Percentiles rank a stretch among this genome's conserved stretches.
These are phyloP conservation scores for Dryas octopetala DNA, from an alignment of 306 rosid species.

Conservation along the genomic window DNA sequence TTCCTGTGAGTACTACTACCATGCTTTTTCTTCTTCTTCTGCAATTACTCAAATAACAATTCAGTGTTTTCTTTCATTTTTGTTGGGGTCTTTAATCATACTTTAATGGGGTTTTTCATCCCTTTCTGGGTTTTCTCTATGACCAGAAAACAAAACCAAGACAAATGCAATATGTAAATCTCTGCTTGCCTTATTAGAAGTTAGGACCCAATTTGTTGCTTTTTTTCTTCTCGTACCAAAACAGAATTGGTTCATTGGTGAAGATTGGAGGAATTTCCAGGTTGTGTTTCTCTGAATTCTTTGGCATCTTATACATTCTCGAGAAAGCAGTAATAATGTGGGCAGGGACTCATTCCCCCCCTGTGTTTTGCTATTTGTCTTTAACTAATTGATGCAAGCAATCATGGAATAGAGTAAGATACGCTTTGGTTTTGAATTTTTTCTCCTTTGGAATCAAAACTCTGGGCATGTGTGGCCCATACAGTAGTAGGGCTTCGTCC, in stretches of 20 bases:
- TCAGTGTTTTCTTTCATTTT: constrained; percentile 36
- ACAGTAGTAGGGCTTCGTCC: background rate
- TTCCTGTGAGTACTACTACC: constrained; percentile 38
- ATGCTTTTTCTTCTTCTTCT: constrained; percentile 54
- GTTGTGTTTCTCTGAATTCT: constrained; percentile 34
- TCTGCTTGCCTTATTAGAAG: too few relatives aligned
- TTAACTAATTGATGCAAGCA: constrained; percentile 41
- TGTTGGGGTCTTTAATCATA: constrained; percentile 3
- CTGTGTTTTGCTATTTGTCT: constrained; percentile 52
- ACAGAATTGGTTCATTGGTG: constrained; percentile 45
- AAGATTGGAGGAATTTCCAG: constrained; percentile 31
- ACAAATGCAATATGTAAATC: too few relatives aligned
- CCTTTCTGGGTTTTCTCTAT: background rate
- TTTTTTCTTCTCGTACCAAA: constrained; percentile 40
- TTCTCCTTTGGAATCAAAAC: background rate
- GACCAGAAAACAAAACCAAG: too few relatives aligned
- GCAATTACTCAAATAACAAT: constrained; percentile 50
- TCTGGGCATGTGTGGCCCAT: background rate
- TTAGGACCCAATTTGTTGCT: constrained; percentile 1
- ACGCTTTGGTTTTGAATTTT: background rate
- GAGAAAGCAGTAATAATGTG: constrained; percentile 46
- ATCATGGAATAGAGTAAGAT: constrained; percentile 17
- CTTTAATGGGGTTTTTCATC: background rate
- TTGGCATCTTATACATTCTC: constrained; percentile 50
- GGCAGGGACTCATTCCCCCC: constrained; percentile 39